These are phyloP conservation scores for Blastocystis hominis DNA, from an alignment of 352 stramenopile genomes.

Conservation along the genomic window DNA sequence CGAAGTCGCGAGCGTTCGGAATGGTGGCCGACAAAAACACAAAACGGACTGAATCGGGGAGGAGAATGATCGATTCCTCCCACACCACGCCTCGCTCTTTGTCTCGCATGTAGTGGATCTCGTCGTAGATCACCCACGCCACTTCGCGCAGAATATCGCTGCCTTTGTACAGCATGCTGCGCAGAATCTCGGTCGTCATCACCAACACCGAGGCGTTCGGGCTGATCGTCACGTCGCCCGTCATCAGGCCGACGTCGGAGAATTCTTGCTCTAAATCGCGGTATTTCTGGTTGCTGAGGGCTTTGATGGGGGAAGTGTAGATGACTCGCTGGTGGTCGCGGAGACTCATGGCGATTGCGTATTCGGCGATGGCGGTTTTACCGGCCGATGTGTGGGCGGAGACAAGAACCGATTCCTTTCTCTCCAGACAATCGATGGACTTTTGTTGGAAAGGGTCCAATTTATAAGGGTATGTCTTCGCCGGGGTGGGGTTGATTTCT, in stretches of 20 bases:
- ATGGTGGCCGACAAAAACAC: conserved; percentile 98
- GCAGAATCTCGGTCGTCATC: conserved; percentile 90
- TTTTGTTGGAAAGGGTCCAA: conserved; percentile 95
- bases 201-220: conserved; percentile 89
- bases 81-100: conserved; percentile 92
- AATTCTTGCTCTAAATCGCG: conserved; percentile 85
- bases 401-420: conserved; percentile 90
- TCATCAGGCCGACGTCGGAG: conserved; percentile 93
- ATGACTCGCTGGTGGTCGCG: conserved; percentile 83
- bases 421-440: conserved; percentile 69
- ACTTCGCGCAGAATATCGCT: conserved; percentile 94
- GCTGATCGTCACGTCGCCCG: conserved; percentile 98
- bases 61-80: conserved; percentile 96
- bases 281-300: conserved; percentile 95
- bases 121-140: conserved; percentile 90
- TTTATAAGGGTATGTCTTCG: conserved; percentile 92
- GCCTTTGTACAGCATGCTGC: conserved; percentile 94
- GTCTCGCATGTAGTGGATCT: conserved; percentile 99
- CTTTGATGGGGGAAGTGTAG: conserved; percentile 99
- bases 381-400: conserved; percentile 68
- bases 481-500: conserved; percentile 64
- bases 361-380: conserved; percentile 82
- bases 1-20: conserved; percentile 90
- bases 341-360: conserved; percentile 92
- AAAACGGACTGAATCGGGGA: conserved; percentile 93